These are phyloP conservation scores for Prunus persica DNA, from an alignment of 306 rosid species.

Conservation along the genomic window DNA sequence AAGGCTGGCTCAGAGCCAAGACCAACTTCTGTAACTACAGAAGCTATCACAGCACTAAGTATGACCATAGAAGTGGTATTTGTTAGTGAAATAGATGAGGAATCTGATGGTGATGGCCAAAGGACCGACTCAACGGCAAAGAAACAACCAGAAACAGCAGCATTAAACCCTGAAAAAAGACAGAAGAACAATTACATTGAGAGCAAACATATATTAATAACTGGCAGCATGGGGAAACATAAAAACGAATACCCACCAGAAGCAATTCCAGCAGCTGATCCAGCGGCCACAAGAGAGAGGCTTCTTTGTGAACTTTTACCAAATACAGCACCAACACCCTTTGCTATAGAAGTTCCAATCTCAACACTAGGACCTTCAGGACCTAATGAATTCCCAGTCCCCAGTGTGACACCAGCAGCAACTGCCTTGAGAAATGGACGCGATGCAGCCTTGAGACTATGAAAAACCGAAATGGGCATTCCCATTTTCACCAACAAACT, in stretches of 20 bases:
- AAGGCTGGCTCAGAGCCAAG: conserved; percentile 90
- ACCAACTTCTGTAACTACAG: conserved; percentile 81
- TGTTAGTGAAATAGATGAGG: conserved; percentile 58
- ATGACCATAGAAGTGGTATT: conserved; percentile 92
- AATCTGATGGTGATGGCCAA: conserved; percentile 77
- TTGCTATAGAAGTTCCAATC: conserved; percentile 82
- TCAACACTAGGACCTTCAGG: conserved; percentile 97
- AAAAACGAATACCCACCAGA: conserved; percentile 41
- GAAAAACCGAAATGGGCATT: conserved; percentile 22
- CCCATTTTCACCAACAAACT: conserved; percentile 18
- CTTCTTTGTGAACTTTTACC: conserved; percentile 38
- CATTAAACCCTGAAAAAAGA: conserved; percentile 69
- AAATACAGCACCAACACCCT: conserved; percentile 50
- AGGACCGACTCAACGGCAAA: conserved; percentile 81
- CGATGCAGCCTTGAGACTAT: conserved; percentile 43
- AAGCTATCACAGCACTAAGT: conserved; percentile 85
- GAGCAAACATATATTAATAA: neutral
- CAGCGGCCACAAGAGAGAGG: conserved; percentile 76
- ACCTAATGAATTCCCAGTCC: conserved; percentile 87
- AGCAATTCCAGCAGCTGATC: conserved; percentile 95
- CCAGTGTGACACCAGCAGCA: conserved; percentile 76
- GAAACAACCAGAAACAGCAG: conserved; percentile 95
- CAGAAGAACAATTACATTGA: neutral
- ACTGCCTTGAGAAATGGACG: conserved; percentile 68
- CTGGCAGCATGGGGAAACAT: neutral